Percentiles rank a stretch among this genome's conserved stretches.
These are phyloP conservation scores for Pyrenophora graminea DNA, from an alignment of 2,329 filamentous ascomycete genomes.

Conservation along the genomic window DNA sequence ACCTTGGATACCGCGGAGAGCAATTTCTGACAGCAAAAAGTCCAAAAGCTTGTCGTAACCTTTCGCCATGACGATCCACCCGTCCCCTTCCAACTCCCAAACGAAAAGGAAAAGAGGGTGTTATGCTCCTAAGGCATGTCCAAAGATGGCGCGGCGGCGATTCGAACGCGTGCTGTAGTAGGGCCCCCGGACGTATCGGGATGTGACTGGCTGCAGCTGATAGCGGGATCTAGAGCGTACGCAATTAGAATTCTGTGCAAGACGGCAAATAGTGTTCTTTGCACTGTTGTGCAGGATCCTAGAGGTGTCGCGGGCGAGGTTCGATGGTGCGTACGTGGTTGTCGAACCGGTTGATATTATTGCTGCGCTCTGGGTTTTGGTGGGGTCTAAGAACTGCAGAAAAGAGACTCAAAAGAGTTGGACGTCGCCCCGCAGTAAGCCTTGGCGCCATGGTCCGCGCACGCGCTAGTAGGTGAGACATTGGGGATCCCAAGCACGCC, in stretches of 20 bases:
- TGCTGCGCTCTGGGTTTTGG: constrained; percentile 10
- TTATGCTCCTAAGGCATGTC: constrained; percentile 19
- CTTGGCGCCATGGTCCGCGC: constrained; percentile 10
- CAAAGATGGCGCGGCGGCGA: constrained; percentile 14
- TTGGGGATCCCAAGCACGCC: too few species aligned
- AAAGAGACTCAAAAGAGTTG: constrained; percentile 8
- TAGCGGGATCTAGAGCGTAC: background rate
- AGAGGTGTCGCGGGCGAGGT: constrained; percentile 4
- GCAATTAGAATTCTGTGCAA: background rate
- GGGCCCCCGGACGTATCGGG: constrained; percentile 6
- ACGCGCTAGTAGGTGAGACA: background rate
- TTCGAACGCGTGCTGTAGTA: constrained; percentile 28
- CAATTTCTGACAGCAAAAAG: constrained; percentile 62
- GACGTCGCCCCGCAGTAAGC: constrained; percentile 7
- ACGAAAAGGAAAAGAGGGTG: constrained; percentile 10
- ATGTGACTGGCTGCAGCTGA: constrained; percentile 9
- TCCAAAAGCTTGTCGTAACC: constrained; percentile 62
- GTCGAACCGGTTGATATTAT: constrained; percentile 17
- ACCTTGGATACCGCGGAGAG: constrained; percentile 63
- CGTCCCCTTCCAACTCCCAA: constrained; percentile 24
- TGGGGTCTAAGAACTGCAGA: constrained; percentile 15
- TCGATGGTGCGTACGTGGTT: constrained; percentile 17
- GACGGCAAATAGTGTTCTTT: background rate
- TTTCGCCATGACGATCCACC: constrained; percentile 32
- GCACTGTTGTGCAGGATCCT: background rate